A percentile compares a stretch with the other conserved stretches of the same genome.
phyloP scores from a whole-genome alignment of 2,329 filamentous ascomycete genomes.

The Coniella vitis region DNA sequence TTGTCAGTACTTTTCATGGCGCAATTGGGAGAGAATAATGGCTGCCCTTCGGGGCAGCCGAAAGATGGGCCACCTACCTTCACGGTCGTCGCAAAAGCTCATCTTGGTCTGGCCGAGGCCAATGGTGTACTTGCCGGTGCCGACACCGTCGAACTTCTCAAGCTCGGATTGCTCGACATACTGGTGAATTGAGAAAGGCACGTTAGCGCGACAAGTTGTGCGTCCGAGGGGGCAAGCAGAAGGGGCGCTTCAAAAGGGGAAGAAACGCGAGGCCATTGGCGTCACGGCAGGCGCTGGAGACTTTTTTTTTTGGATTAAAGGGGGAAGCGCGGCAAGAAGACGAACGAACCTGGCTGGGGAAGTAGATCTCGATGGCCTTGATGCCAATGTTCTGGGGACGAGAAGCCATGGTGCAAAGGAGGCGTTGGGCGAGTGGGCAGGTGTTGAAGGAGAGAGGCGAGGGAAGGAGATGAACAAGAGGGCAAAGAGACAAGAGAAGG shows the following conservation, averaged over 20 bases:
- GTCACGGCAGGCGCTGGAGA: background rate
- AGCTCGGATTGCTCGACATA: constrained; percentile 80
- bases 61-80: constrained; percentile 50
- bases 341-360: constrained; percentile 69
- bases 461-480: background rate
- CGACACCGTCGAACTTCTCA: constrained; percentile 80
- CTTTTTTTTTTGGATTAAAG: no score
- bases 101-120: constrained; percentile 87
- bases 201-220: constrained; percentile 6
- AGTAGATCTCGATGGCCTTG: constrained; percentile 88
- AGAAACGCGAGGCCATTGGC: background rate
- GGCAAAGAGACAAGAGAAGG: background rate
- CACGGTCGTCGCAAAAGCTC: constrained; percentile 85
- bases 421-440: constrained; percentile 2
- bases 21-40: background rate
- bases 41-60: background rate
- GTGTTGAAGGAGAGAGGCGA: constrained; percentile 5
- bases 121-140: constrained; percentile 81
- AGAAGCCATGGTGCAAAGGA: constrained; percentile 51
- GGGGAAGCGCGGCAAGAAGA: no score
- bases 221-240: background rate
- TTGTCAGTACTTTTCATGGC: background rate
- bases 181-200: constrained; percentile 34
- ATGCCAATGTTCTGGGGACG: constrained; percentile 85
- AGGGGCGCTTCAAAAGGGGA: background rate